Evolutionary conservation across 805 yeast genomes (phyloP), one percentile per base, ranked within the genome.

Genomic region (Nakazawaea ambrosiae): DNA sequence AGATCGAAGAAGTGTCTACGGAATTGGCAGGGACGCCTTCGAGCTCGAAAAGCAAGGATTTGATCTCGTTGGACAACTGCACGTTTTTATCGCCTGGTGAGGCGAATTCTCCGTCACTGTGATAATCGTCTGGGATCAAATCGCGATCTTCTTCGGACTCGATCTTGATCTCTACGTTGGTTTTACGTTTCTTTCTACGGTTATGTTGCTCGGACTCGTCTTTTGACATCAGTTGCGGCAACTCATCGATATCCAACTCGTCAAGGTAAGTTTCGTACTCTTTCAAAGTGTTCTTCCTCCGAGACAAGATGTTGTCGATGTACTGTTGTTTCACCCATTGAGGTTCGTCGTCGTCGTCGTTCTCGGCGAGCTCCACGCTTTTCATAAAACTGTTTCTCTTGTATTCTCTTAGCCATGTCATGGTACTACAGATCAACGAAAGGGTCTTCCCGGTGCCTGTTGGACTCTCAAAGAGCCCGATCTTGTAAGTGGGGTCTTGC

Each of bases 361-460:
- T 53, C 1, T 60, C 49, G 2, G 54, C 53, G 5, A 50, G 26
- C 35, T 48, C 41, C 36, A 18, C 12, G 18, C 20, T 17, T n/a
- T 40, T 41, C 31, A 38, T 37, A 18, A 47, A 38, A 11, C 39
- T 25, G n/a, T 25, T 32, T 34, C 34, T 44, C 49, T 39, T 18
- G 46, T 48, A 35, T 45, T 73, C 66, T 40, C 90, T 56, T 24
- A 89, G 62, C 95, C 96, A 89, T 0, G 89, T 75, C 72, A 89
- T 69, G 0, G 90, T 65, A 0, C 94, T 75, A 53, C 97, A 90
- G 3, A 90, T 82, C 32, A 89, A 59, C 0, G 96, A 86, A 3
- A 90, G 61, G 0, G 97, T 88, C 57, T 89, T 89, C 3, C 97
- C 97, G 1, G 89, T 85, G 5, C 97, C 97, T 0, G 97, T 89